Evolutionary conservation across 139 green algal genomes (phyloP).

Genomic region (Raphidocelis subcapitata): DNA sequence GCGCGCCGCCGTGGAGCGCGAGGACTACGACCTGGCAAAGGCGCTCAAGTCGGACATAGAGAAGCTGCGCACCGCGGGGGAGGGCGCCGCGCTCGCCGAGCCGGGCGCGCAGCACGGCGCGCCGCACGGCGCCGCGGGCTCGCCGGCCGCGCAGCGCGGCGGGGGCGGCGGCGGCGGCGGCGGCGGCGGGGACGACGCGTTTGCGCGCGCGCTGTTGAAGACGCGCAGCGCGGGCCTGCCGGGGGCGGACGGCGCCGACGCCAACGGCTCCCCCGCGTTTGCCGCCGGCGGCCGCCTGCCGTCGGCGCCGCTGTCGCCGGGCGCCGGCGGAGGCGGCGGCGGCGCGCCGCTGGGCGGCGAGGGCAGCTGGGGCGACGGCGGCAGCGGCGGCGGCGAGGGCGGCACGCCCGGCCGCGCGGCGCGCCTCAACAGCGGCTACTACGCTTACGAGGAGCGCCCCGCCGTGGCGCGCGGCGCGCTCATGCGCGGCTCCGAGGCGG

Average conservation of each 20-base stretch:
- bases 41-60: conserved; percentile 83
- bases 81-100: conserved; percentile 12
- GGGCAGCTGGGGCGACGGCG: no score
- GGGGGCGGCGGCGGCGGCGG: conserved; percentile 2
- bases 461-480: conserved; percentile 57
- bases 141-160: neutral
- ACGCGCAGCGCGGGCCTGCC: neutral
- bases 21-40: conserved; percentile 96
- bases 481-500: conserved; percentile 4
- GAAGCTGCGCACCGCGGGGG: conserved; percentile 55
- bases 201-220: neutral
- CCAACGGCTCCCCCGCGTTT: neutral
- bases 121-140: neutral
- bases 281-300: no score
- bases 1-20: conserved; percentile 71
- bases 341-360: neutral
- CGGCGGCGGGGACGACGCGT: neutral
- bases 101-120: neutral
- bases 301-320: no score
- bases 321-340: no score
- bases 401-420: neutral
- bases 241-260: neutral
- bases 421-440: conserved; percentile 16
- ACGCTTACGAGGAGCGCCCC: conserved; percentile 77
- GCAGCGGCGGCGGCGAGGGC: no score